These are phyloP conservation scores for Amborella trichopoda DNA, from an alignment of 164 flowering plant genomes.

Conservation along the genomic window DNA sequence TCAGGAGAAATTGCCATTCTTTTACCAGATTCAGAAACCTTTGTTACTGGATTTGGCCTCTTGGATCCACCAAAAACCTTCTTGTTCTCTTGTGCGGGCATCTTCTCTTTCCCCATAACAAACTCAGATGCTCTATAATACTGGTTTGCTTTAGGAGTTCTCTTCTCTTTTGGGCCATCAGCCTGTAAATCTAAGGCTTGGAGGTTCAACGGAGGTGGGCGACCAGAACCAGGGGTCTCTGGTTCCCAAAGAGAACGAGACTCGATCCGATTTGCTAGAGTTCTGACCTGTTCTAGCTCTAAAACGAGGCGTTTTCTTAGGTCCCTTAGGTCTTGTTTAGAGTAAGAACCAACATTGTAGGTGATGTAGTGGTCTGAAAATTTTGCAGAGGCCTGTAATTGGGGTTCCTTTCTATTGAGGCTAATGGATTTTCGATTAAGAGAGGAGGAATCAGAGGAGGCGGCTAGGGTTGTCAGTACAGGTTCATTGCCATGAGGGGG, in stretches of 20 bases:
- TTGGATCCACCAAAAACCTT: conserved; percentile 33
- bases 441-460: conserved; percentile 13
- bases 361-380: conserved; percentile 11
- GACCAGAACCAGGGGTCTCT: conserved; percentile 8
- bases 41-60: conserved; percentile 20
- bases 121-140: conserved; percentile 7
- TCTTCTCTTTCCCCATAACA: conserved; percentile 7
- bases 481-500: conserved; percentile 2
- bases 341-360: conserved; percentile 26
- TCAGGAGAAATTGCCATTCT: conserved; percentile 6
- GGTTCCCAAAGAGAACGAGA: conserved; percentile 20
- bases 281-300: conserved; percentile 55
- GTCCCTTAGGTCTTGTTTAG: conserved; percentile 36
- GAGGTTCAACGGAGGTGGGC: conserved; percentile 2
- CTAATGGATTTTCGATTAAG: conserved; percentile 12
- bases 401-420: conserved; percentile 4
- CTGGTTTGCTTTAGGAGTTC: conserved; percentile 12
- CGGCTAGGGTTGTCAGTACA: conserved; percentile 6
- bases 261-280: conserved; percentile 35
- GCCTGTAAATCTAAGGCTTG: background rate
- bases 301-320: conserved; percentile 31
- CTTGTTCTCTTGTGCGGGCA: conserved; percentile 16
- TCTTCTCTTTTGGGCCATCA: conserved; percentile 8
- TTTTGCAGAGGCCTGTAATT: background rate
- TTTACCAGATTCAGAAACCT: conserved; percentile 2